phyloP scores from a whole-genome alignment of 1,139 yeast genomes.

The Geotrichum bryndzae region DNA sequence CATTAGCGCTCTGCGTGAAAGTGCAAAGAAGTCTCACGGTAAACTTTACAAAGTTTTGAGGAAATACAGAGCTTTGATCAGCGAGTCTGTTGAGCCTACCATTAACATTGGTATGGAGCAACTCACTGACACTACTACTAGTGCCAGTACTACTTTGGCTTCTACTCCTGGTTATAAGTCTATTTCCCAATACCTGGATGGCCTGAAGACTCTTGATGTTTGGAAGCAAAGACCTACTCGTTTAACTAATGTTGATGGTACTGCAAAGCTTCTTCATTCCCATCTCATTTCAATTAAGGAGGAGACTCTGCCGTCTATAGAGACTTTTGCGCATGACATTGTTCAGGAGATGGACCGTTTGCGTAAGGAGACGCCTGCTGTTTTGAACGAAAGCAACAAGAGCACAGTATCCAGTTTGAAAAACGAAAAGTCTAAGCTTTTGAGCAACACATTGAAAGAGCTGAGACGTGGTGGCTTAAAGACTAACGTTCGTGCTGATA shows the following conservation, averaged over 20 bases:
- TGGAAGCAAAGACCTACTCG: conserved; percentile 56
- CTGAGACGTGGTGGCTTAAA: conserved; percentile 71
- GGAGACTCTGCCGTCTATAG: conserved; percentile 39
- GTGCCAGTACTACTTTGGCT: conserved; percentile 16
- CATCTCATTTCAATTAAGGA: conserved; percentile 19
- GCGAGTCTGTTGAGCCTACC: conserved; percentile 47
- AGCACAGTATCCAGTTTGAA: conserved; percentile 66
- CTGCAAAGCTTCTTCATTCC: conserved; percentile 30
- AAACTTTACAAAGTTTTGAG: conserved; percentile 76
- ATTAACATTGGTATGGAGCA: conserved; percentile 32
- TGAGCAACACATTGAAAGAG: conserved; percentile 73
- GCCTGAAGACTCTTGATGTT: conserved; percentile 33
- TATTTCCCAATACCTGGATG: conserved; percentile 15
- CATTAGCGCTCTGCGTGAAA: conserved; percentile 85
- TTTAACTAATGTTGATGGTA: conserved; percentile 45
- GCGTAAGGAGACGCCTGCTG: conserved; percentile 69
- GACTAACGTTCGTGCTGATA: conserved; percentile 57
- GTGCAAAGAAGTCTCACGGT: conserved; percentile 84
- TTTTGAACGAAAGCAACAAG: conserved; percentile 66
- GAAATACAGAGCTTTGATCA: conserved; percentile 65
- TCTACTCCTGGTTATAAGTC: conserved; percentile 16
- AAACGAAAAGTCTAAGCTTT: conserved; percentile 67
- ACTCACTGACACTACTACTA: conserved; percentile 17
- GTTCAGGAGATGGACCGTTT: conserved; percentile 56
- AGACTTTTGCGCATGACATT: conserved; percentile 51